A percentile compares a stretch with the other conserved stretches of the same genome.
Evolutionary conservation across 2,329 filamentous ascomycete species (phyloP).

Genomic region (Phialocephala subalpina): DNA sequence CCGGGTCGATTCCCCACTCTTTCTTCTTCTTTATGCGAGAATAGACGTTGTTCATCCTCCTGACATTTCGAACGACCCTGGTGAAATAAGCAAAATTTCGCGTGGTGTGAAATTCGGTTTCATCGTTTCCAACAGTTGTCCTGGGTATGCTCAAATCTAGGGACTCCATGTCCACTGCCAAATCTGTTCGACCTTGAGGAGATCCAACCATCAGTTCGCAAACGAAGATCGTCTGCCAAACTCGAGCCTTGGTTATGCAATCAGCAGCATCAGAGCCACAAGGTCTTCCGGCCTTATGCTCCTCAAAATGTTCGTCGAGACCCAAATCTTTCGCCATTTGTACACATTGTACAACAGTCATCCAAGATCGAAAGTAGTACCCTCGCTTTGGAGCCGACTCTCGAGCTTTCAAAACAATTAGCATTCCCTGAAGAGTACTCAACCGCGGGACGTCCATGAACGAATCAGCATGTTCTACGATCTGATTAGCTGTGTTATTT

Average conservation of each 20-base stretch:
- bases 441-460: slow-evolving; percentile 92
- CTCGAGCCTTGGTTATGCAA: slow-evolving; percentile 82
- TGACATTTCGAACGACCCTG: slow-evolving; percentile 79
- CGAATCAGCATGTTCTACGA: slow-evolving; percentile 82
- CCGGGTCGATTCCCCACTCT: slow-evolving; percentile 88
- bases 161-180: slow-evolving; percentile 76
- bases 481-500: slow-evolving; percentile 40
- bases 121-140: slow-evolving; percentile 72
- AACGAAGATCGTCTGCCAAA: slow-evolving; percentile 89
- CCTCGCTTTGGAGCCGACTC: slow-evolving; percentile 92
- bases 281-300: slow-evolving; percentile 74
- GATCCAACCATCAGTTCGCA: slow-evolving; percentile 93
- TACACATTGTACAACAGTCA: slow-evolving; percentile 89
- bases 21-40: slow-evolving; percentile 76
- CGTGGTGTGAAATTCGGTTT: slow-evolving; percentile 78
- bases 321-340: slow-evolving; percentile 94
- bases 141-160: slow-evolving; percentile 77
- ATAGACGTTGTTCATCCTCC: slow-evolving; percentile 79
- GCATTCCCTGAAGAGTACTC: slow-evolving; percentile 88
- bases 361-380: slow-evolving; percentile 98
- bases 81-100: slow-evolving; percentile 86
- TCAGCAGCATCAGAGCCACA: slow-evolving; percentile 77
- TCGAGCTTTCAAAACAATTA: slow-evolving; percentile 88
- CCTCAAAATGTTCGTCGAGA: slow-evolving; percentile 84
- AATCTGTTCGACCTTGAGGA: slow-evolving; percentile 89